These are phyloP conservation scores for Prosopis cineraria DNA, from an alignment of 306 rosid species.

Conservation along the genomic window DNA sequence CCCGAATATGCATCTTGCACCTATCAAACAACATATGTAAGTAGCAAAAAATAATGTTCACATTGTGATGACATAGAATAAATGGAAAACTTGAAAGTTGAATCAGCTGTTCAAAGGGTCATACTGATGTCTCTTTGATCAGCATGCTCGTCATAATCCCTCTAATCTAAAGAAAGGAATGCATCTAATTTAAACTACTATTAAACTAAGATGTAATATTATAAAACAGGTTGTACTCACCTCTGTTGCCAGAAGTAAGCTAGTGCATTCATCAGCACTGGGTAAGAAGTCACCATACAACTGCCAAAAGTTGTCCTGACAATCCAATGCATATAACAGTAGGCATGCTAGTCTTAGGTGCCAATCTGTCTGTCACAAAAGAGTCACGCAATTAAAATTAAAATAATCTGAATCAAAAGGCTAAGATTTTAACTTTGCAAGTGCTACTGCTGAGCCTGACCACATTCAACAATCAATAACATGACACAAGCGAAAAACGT, in stretches of 20 bases:
- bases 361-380: slow-evolving; percentile 95
- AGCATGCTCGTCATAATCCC: neutral
- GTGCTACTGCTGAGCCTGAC: slow-evolving; percentile 1
- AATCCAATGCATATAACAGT: slow-evolving; percentile 77
- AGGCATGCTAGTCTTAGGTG: slow-evolving; percentile 94
- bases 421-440: neutral
- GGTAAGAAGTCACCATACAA: slow-evolving; percentile 90
- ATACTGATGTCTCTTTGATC: neutral
- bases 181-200: neutral
- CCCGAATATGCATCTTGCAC: slow-evolving; percentile 1
- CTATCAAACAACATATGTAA: neutral
- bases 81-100: slow-evolving; percentile 10
- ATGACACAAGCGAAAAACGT: neutral
- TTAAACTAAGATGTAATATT: neutral
- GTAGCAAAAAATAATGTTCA: slow-evolving; percentile 9
- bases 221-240: slow-evolving; percentile 39
- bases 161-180: slow-evolving; percentile 14
- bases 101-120: slow-evolving; percentile 12
- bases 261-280: slow-evolving; percentile 81
- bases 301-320: slow-evolving; percentile 92
- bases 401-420: slow-evolving; percentile 30
- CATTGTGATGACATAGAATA: slow-evolving; percentile 11
- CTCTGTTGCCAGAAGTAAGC: slow-evolving; percentile 90
- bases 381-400: slow-evolving; percentile 39
- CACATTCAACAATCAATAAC: neutral